Conservation (phyloP, 108 stramenopile genomes). For the Nitzschia putrida region DNA sequence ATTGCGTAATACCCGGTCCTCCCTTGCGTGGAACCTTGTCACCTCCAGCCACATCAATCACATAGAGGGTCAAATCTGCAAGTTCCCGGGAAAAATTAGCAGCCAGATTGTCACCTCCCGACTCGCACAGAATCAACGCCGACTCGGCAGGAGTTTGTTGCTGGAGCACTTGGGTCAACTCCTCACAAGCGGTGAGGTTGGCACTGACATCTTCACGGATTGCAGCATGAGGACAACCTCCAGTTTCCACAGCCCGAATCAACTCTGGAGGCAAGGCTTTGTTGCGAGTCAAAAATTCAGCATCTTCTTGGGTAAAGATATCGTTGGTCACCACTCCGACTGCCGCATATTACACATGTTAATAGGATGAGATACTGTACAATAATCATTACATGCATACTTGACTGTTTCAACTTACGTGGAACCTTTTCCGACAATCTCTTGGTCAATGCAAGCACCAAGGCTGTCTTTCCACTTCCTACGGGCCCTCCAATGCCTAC, state of each 20-base stretch:
- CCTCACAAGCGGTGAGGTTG: slow-evolving; percentile 92
- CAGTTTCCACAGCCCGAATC: slow-evolving; percentile 95
- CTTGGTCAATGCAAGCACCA: slow-evolving; percentile 77
- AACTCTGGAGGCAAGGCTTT: slow-evolving; percentile 76
- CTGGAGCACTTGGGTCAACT: slow-evolving; percentile 61
- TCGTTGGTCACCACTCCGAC: slow-evolving; percentile 95
- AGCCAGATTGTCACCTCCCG: slow-evolving; percentile 98
- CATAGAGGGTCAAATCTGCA: slow-evolving; percentile 97
- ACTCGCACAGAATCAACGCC: slow-evolving; percentile 89
- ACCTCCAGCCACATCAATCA: slow-evolving; percentile 98
- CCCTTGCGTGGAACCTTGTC: slow-evolving; percentile 99
- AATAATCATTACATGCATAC: background rate
- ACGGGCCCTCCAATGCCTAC: slow-evolving; percentile 95
- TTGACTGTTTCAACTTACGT: slow-evolving; percentile 5
- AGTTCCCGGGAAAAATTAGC: slow-evolving; percentile 94
- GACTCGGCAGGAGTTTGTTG: background rate
- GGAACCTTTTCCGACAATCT: slow-evolving; percentile 43
- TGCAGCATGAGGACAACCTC: slow-evolving; percentile 97
- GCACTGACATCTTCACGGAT: slow-evolving; percentile 96
- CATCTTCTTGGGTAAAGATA: slow-evolving; percentile 98
- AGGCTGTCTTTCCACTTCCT: slow-evolving; percentile 86
- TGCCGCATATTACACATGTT: background rate
- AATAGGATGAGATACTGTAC: background rate
- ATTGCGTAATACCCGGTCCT: slow-evolving; percentile 97
- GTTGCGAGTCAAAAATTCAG: slow-evolving; percentile 85